phyloP scores from a whole-genome alignment of 192 early-diverging fungal genomes.

The Kickxella alabastrina region DNA sequence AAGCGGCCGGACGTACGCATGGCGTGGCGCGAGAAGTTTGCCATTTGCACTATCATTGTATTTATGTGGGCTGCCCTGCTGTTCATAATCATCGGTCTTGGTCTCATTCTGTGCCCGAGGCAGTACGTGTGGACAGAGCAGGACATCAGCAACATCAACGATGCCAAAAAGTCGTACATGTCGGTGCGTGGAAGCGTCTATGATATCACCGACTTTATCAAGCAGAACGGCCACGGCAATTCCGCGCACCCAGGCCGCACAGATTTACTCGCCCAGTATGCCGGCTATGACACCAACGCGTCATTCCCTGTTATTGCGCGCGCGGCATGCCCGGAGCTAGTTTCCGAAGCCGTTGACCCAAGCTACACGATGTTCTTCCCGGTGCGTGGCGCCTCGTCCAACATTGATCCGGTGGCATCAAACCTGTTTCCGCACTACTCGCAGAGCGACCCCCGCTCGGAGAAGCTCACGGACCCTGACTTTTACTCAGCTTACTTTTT shows the following conservation, averaged over 20 bases:
- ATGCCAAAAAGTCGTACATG: constrained; percentile 52
- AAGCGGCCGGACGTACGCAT: constrained; percentile 87
- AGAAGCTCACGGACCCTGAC: constrained; percentile 17
- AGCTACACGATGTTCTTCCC: constrained; percentile 23
- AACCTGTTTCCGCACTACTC: constrained; percentile 23
- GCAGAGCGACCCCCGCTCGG: constrained; percentile 14
- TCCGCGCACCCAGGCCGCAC: constrained; percentile 6
- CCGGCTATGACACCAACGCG: constrained; percentile 52
- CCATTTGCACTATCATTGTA: constrained; percentile 82
- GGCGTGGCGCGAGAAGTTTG: constrained; percentile 95
- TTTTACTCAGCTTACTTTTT: constrained; percentile 24
- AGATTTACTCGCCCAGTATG: constrained; percentile 22
- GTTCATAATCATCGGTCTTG: constrained; percentile 84
- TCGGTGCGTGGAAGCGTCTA: constrained; percentile 75
- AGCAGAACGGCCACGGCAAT: constrained; percentile 47
- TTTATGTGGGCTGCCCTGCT: constrained; percentile 72
- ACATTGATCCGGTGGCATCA: constrained; percentile 4
- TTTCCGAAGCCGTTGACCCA: constrained; percentile 9
- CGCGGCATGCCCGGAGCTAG: constrained; percentile 55
- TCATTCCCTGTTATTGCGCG: constrained; percentile 60
- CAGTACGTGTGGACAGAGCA: constrained; percentile 65
- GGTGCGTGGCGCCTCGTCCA: constrained; percentile 3
- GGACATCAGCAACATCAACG: constrained; percentile 58
- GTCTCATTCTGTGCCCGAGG: constrained; percentile 66
- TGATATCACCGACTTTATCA: constrained; percentile 56